phyloP scores from a whole-genome alignment of 306 rosid genomes.

The Fragaria iinumae region DNA sequence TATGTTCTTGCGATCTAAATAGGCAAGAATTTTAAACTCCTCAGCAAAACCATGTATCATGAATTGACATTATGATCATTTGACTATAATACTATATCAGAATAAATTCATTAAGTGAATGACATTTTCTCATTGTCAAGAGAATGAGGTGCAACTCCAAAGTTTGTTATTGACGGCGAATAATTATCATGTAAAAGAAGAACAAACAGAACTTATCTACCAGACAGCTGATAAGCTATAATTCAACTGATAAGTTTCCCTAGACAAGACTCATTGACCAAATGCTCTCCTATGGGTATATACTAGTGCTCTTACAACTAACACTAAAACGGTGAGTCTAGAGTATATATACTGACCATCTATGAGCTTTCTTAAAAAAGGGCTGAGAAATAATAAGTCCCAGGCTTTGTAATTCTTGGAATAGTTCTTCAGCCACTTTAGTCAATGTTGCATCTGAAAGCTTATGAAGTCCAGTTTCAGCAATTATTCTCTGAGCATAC shows the following conservation, averaged over 20 bases:
- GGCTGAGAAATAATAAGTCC: slow-evolving; percentile 55
- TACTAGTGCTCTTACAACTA: neutral
- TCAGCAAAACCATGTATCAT: neutral
- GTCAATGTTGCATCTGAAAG: slow-evolving; percentile 57
- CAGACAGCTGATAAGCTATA: neutral
- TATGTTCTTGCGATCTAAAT: neutral
- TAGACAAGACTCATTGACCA: neutral
- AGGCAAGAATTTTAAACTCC: neutral
- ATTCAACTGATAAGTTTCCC: neutral
- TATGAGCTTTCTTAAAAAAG: slow-evolving; percentile 72
- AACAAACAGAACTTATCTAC: neutral
- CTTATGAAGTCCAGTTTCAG: slow-evolving; percentile 75
- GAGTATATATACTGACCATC: slow-evolving; percentile 65
- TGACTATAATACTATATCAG: neutral
- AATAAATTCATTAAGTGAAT: neutral
- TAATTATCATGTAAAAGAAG: neutral
- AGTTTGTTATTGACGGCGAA: neutral
- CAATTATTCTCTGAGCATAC: slow-evolving; percentile 70
- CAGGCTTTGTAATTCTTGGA: slow-evolving; percentile 59
- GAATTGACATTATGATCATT: neutral
- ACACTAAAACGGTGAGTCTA: slow-evolving; percentile 14
- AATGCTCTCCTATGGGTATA: neutral
- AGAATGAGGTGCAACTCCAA: slow-evolving; percentile 1
- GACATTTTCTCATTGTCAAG: neutral
- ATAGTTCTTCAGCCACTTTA: slow-evolving; percentile 75